Conservation (phyloP, 495 filamentous ascomycete species). For the Aspergillus taichungensis region DNA sequence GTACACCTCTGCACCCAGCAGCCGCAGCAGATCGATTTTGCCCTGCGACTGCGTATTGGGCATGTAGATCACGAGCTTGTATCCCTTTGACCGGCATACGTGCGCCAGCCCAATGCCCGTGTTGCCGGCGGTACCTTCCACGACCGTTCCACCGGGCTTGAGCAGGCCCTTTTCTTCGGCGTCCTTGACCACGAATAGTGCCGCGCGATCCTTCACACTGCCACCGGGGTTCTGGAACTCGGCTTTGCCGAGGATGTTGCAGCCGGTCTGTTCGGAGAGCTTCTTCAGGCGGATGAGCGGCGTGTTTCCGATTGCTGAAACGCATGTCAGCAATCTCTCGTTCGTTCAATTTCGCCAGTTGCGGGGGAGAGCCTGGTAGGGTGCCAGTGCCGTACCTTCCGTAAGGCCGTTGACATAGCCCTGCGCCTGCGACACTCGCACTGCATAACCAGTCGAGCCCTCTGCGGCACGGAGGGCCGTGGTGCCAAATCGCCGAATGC, state of each 20-base stretch:
- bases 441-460: constrained; percentile 47
- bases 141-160: constrained; percentile 79
- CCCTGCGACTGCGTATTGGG: constrained; percentile 97
- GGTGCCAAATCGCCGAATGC: constrained; percentile 47
- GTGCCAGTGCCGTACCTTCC: constrained; percentile 52
- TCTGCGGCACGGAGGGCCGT: constrained; percentile 47
- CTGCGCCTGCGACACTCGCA: constrained; percentile 72
- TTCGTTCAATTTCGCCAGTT: neutral
- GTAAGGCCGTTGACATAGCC: constrained; percentile 74
- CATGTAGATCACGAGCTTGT: constrained; percentile 98
- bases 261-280: constrained; percentile 86
- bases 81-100: constrained; percentile 88
- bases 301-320: constrained; percentile 90
- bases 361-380: constrained; percentile 2
- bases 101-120: constrained; percentile 97
- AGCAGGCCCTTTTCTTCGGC: constrained; percentile 83
- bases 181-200: constrained; percentile 86
- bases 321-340: constrained; percentile 5
- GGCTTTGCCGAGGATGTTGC: constrained; percentile 90
- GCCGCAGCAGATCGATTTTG: constrained; percentile 85
- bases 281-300: constrained; percentile 83
- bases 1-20: constrained; percentile 94
- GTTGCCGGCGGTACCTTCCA: constrained; percentile 96
- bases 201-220: constrained; percentile 92
- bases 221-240: constrained; percentile 99